phyloP scores from a whole-genome alignment of 140 eudicot species.

The Erigeron philadelphicus region DNA sequence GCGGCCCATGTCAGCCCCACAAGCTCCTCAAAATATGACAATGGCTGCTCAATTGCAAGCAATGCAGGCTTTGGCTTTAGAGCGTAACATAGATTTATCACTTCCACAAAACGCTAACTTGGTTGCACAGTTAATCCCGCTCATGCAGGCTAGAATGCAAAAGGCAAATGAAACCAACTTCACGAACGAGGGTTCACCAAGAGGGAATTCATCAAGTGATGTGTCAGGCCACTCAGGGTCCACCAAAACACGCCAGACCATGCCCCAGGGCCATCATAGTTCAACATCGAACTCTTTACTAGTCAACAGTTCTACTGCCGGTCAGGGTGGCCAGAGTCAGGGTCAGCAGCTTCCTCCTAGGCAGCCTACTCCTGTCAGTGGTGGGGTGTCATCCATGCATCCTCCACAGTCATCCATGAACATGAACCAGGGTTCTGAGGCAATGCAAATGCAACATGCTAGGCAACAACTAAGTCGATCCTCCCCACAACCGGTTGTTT shows the following conservation, averaged over 20 bases:
- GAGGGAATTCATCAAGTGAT: slow-evolving; percentile 43
- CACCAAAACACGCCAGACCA: slow-evolving; percentile 56
- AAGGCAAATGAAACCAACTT: slow-evolving; percentile 58
- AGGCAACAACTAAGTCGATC: slow-evolving; percentile 53
- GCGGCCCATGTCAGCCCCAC: slow-evolving; percentile 48
- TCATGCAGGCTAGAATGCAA: slow-evolving; percentile 85
- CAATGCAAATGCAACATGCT: slow-evolving; percentile 55
- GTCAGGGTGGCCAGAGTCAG: slow-evolving; percentile 41
- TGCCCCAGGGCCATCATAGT: slow-evolving; percentile 43
- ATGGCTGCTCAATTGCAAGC: slow-evolving; percentile 83
- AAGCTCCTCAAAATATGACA: slow-evolving; percentile 53
- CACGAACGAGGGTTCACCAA: slow-evolving; percentile 58
- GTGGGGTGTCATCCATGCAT: slow-evolving; percentile 71
- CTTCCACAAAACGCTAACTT: slow-evolving; percentile 72
- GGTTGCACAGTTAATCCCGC: slow-evolving; percentile 73
- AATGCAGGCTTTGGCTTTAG: slow-evolving; percentile 83
- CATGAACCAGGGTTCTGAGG: slow-evolving; percentile 65
- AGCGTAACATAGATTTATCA: slow-evolving; percentile 79
- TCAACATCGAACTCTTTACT: slow-evolving; percentile 35
- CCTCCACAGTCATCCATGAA: slow-evolving; percentile 58
- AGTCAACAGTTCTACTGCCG: slow-evolving; percentile 34
- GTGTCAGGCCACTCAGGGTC: slow-evolving; percentile 76
- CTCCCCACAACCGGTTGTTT: slow-evolving; percentile 49
- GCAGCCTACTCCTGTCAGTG: slow-evolving; percentile 41
- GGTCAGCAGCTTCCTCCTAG: slow-evolving; percentile 60